Conservation (phyloP, 140 eudicot genomes). For the Stevia rebaudiana region DNA sequence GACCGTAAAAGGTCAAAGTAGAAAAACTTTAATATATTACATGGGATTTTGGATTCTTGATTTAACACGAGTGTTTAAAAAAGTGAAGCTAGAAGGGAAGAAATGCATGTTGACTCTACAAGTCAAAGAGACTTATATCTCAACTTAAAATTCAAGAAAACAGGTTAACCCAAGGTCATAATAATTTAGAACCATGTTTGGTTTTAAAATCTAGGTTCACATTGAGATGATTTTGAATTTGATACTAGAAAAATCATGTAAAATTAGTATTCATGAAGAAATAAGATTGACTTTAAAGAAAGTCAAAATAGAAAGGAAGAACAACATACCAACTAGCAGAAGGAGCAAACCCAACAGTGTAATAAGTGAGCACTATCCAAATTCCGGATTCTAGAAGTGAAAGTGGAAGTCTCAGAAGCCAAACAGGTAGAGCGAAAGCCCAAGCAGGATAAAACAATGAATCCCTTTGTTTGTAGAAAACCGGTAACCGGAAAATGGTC, state of each 20-base stretch:
- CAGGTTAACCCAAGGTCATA: neutral
- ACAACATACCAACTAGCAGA: constrained; percentile 42
- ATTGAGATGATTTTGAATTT: too few relatives aligned
- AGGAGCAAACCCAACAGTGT: constrained; percentile 59
- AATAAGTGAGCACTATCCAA: constrained; percentile 51
- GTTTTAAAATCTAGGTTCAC: too few relatives aligned
- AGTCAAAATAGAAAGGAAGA: constrained; percentile 21
- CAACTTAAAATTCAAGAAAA: neutral
- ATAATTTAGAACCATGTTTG: neutral
- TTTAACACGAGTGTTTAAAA: neutral
- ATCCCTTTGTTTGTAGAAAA: constrained; percentile 53
- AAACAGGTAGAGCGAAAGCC: constrained; percentile 56
- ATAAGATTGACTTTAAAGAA: neutral
- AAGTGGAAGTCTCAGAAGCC: constrained; percentile 46
- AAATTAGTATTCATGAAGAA: too few relatives aligned
- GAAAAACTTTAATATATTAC: neutral
- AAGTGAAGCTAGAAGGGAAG: neutral
- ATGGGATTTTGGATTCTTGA: neutral
- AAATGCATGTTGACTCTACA: neutral
- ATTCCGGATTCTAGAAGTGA: constrained; percentile 51
- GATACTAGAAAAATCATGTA: too few relatives aligned
- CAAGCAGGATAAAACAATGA: constrained; percentile 55
- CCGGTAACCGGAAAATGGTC: constrained; percentile 46
- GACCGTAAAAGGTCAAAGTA: neutral
- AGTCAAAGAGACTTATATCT: neutral